Conservation (phyloP, 176 grass and related monocot species). For the Luzula sylvatica region DNA sequence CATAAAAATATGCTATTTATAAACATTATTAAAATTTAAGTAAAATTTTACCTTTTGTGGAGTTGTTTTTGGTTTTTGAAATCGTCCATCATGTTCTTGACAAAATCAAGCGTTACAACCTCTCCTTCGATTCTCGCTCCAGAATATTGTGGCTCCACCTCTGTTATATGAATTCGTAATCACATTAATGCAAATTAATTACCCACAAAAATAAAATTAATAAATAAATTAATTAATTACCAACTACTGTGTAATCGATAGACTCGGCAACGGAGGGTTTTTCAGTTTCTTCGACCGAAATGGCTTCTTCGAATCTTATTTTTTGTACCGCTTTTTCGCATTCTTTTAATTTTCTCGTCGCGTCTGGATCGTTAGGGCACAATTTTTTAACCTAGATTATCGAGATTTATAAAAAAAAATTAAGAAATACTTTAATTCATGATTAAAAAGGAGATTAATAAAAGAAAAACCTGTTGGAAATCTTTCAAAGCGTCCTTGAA, state of each 20-base stretch:
- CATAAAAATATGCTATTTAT: background rate
- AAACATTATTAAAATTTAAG: background rate
- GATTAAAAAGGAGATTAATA: background rate
- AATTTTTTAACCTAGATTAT: conserved; percentile 91
- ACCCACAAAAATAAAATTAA: background rate
- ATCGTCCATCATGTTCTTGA: conserved; percentile 73
- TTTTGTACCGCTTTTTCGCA: conserved; percentile 92
- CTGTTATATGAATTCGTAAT: conserved; percentile 24
- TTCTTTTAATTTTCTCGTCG: conserved; percentile 83
- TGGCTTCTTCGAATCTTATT: conserved; percentile 82
- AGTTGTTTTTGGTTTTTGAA: conserved; percentile 60
- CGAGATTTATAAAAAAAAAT: background rate
- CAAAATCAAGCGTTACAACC: conserved; percentile 48
- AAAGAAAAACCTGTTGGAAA: conserved; percentile 64
- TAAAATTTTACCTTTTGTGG: conserved; percentile 54
- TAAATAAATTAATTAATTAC: conserved; percentile 21
- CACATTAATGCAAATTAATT: conserved; percentile 4
- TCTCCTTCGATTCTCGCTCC: conserved; percentile 74
- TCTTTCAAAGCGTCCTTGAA: conserved; percentile 94
- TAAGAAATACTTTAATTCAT: too few species aligned
- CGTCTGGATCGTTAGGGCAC: conserved; percentile 74
- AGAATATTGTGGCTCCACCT: conserved; percentile 52
- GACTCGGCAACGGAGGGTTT: conserved; percentile 40
- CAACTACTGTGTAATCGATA: conserved; percentile 64
- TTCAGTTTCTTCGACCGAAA: conserved; percentile 43